These are phyloP conservation scores for Chlamydomonas sp. DNA, from an alignment of 139 green algal species.

Conservation along the genomic window DNA sequence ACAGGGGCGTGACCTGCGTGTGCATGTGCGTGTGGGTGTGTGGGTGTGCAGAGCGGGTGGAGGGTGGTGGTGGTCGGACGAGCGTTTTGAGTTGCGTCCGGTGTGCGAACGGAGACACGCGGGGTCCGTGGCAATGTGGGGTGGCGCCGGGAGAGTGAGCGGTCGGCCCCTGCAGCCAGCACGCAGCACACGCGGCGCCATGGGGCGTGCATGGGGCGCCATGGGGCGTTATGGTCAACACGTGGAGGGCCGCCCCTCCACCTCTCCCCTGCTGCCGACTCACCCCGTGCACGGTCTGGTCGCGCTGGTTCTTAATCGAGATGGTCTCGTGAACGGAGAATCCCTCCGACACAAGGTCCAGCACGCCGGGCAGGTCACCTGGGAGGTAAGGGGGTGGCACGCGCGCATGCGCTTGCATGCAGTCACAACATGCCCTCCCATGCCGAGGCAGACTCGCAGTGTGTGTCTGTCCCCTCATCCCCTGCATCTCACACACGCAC, in stretches of 20 bases:
- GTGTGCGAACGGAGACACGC: no score
- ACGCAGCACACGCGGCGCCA: not conserved
- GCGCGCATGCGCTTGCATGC: not conserved
- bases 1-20: constrained; percentile 30
- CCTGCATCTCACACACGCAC: no score
- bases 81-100: no score
- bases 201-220: not conserved
- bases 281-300: constrained; percentile 2
- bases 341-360: constrained; percentile 2
- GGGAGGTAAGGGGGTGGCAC: not conserved
- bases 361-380: constrained; percentile 9
- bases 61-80: no score
- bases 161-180: not conserved
- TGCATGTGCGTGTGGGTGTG: not conserved
- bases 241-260: not conserved
- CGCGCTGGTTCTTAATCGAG: not conserved
- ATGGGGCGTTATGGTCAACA: not conserved
- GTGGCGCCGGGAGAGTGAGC: no score
- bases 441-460: not conserved
- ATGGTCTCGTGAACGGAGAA: not conserved
- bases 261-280: constrained; percentile 5
- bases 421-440: no score
- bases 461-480: no score
- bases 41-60: not conserved
- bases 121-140: no score